Evolutionary conservation across 352 stramenopile species (phyloP), one percentile per base, ranked within the genome.

Genomic region (Globisporangium acanthophoron): DNA sequence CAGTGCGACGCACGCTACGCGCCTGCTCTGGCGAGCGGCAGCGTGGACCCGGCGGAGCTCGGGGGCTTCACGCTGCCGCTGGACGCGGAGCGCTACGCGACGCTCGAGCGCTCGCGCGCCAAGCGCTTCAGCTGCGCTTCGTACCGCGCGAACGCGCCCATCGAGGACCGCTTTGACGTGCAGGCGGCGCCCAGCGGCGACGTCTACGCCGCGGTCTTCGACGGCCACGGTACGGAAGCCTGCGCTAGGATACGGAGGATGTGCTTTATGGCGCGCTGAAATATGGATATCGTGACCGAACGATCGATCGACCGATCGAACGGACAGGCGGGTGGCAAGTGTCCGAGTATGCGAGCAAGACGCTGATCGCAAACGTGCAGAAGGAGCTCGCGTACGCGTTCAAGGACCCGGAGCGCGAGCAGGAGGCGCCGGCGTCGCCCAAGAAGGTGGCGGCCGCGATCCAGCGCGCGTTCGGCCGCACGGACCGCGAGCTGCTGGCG

Each of bases 251-350:
- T 41, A 50, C 16, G 20, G 27, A 39, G 16, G 33, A 27, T 27
- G 8, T 39, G 8, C 33, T 39, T 39, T 39, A 39, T 39, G 33
- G 33, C 5, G 31, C 31, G 5, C 31, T 35, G 8, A 7, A 35
- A 35, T 9, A 35, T 35, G 31, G 31, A 35, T 35, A 35, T 9
- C 31, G 8, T 35, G 31, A 4, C 24, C 24, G 24, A 27, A 27
- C 24, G 24, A 27, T 27, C 24, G 24, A 27, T 27, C 24, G 24
- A 47, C n/a, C 13, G 13, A 20, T 16, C 8, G n/a, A 13, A 45
- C 27, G 12, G 3, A 35, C 20, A 92, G 83, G 83, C 21, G 92
- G 92, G 13, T 98, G 92, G 92, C 92, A 98, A 46, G 90, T 96
- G 24, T 90, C 90, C 1, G 92, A 98, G 62, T 97, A 94, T 50